These are phyloP conservation scores for Mycena belliarum DNA, from an alignment of 768 basidiomycete species.

Conservation along the genomic window DNA sequence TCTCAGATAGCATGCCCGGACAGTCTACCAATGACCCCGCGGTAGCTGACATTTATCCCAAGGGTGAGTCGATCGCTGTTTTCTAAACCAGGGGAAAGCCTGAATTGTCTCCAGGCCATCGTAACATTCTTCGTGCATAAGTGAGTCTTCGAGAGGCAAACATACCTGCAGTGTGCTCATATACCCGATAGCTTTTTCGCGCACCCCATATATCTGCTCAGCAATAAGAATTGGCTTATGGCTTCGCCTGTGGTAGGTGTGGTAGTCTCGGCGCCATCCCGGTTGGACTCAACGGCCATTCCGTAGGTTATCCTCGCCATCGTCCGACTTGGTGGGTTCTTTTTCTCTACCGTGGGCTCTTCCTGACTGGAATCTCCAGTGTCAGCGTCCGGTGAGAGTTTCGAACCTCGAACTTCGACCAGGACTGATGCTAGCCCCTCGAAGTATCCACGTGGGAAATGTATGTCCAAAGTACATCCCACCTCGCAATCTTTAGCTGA, in stretches of 20 bases:
- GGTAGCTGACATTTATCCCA: slow-evolving; percentile 24
- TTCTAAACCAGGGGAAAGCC: not conserved
- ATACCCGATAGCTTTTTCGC: slow-evolving; percentile 41
- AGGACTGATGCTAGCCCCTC: not conserved
- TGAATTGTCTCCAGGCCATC: slow-evolving; percentile 29
- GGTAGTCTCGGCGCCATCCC: no score
- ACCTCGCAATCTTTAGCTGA: not conserved
- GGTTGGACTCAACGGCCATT: not conserved
- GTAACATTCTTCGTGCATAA: slow-evolving; percentile 45
- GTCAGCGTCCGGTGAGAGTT: slow-evolving; percentile 20
- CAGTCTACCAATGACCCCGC: no score
- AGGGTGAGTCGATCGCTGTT: slow-evolving; percentile 32
- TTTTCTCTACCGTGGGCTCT: not conserved
- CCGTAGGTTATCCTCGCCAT: slow-evolving; percentile 22
- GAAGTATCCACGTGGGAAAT: slow-evolving; percentile 29
- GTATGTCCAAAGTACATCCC: slow-evolving; percentile 8
- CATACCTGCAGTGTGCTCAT: not conserved
- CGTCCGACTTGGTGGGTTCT: slow-evolving; percentile 26
- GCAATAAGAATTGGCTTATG: slow-evolving; percentile 26
- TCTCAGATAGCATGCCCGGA: no score
- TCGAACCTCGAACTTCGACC: not conserved
- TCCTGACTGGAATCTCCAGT: slow-evolving; percentile 1
- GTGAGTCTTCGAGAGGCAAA: slow-evolving; percentile 20
- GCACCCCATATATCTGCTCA: slow-evolving; percentile 35
- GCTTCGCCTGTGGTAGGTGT: slow-evolving; percentile 24